Conservation (phyloP, 2,329 filamentous ascomycete species). For the Plectosphaerella plurivora region DNA sequence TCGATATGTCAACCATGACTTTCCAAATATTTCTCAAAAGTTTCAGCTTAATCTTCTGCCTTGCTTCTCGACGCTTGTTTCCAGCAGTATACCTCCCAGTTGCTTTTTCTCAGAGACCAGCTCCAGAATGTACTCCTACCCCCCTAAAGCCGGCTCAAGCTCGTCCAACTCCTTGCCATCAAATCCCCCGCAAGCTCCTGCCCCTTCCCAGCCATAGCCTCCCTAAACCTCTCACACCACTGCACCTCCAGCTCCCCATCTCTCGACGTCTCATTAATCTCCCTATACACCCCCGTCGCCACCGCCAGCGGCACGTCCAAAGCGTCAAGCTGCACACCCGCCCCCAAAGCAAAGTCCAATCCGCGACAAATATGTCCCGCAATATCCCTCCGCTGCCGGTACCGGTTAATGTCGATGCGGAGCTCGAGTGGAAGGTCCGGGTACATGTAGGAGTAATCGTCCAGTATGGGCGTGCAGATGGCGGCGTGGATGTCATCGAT, state of each 20-base stretch:
- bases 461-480: constrained; percentile 38
- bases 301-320: constrained; percentile 37
- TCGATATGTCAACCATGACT: too few species aligned
- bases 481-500: constrained; percentile 39
- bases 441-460: constrained; percentile 32
- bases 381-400: constrained; percentile 37
- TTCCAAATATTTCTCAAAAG: too few species aligned
- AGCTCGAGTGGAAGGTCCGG: constrained; percentile 31
- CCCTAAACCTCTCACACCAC: constrained; percentile 42
- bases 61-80: background rate
- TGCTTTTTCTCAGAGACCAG: background rate
- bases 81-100: background rate
- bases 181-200: constrained; percentile 30
- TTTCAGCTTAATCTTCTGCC: too few species aligned
- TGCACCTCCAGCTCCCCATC: constrained; percentile 39
- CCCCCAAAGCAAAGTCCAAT: constrained; percentile 40
- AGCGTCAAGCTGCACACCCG: constrained; percentile 41
- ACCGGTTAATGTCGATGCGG: constrained; percentile 35
- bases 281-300: constrained; percentile 36
- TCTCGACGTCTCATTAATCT: constrained; percentile 29
- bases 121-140: too few species aligned
- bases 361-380: constrained; percentile 46
- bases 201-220: constrained; percentile 31
- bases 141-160: too few species aligned
- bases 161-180: background rate